A percentile compares a stretch with the other conserved stretches of the same genome.
Conservation (phyloP, 352 stramenopile genomes). For the Globisporangium okanoganense region DNA sequence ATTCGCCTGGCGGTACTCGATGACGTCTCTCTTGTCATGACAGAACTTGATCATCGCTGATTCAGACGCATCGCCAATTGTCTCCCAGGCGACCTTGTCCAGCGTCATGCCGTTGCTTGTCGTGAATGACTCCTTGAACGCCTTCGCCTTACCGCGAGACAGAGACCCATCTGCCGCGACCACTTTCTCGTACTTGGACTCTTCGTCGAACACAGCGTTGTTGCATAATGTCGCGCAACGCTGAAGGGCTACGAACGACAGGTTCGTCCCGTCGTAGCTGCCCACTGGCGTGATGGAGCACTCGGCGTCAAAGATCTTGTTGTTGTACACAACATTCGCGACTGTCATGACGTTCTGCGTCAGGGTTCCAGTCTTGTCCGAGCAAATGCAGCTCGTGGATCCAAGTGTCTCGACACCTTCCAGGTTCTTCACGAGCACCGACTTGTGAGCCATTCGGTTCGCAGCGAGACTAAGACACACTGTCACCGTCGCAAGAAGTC, state of each 20-base stretch:
- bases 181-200: slow-evolving; percentile 75
- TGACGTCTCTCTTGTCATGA: slow-evolving; percentile 26
- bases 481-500: slow-evolving; percentile 78
- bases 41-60: slow-evolving; percentile 33
- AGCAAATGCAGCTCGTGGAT: slow-evolving; percentile 86
- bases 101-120: slow-evolving; percentile 36
- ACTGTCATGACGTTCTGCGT: slow-evolving; percentile 91
- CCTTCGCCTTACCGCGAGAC: slow-evolving; percentile 40
- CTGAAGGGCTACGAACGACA: slow-evolving; percentile 46
- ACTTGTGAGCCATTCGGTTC: slow-evolving; percentile 61
- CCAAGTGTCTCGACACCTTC: slow-evolving; percentile 82
- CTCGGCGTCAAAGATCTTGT: slow-evolving; percentile 74
- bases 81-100: slow-evolving; percentile 51
- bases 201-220: slow-evolving; percentile 74
- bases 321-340: slow-evolving; percentile 68
- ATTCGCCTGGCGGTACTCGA: slow-evolving; percentile 22
- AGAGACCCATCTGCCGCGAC: slow-evolving; percentile 38
- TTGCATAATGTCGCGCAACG: slow-evolving; percentile 75
- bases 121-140: slow-evolving; percentile 53
- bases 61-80: slow-evolving; percentile 23
- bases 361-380: slow-evolving; percentile 89
- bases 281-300: slow-evolving; percentile 58
- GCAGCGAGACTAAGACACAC: slow-evolving; percentile 77
- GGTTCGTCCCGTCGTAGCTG: slow-evolving; percentile 34
- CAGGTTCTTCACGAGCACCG: slow-evolving; percentile 84